phyloP scores from a whole-genome alignment of 2,329 filamentous ascomycete genomes.

The Hymenoscyphus fraxineus region DNA sequence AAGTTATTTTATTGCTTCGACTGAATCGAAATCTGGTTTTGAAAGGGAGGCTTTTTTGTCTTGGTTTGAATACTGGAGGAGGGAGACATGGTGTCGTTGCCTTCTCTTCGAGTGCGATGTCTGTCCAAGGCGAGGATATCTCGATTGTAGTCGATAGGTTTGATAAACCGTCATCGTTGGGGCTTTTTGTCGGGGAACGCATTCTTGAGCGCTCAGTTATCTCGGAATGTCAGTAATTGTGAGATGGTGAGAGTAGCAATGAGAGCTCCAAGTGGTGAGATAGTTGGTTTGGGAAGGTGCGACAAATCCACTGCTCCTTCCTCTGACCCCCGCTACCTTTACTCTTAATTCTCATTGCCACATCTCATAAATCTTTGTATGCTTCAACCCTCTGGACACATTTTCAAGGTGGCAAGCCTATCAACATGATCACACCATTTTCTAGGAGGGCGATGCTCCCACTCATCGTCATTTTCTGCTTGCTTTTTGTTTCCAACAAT shows the following conservation, averaged over 20 bases:
- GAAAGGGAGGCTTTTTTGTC: not conserved
- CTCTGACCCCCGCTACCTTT: not conserved
- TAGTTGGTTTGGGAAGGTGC: not conserved
- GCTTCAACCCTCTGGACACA: not conserved
- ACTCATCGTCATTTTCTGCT: conserved; percentile 16
- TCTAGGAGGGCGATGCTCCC: conserved; percentile 20
- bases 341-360: not conserved
- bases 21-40: conserved; percentile 8
- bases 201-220: not conserved
- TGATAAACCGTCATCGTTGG: not conserved
- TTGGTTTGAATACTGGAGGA: not conserved
- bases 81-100: conserved; percentile 11
- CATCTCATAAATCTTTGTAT: not conserved
- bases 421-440: conserved; percentile 5
- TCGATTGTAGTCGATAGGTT: conserved; percentile 1
- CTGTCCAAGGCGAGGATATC: conserved; percentile 21
- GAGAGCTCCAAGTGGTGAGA: not conserved
- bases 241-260: not conserved
- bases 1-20: conserved; percentile 8
- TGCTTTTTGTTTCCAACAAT: conserved; percentile 5
- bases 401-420: not conserved
- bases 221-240: not conserved
- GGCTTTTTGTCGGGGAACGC: not conserved
- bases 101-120: conserved; percentile 22
- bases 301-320: not conserved